Conservation (phyloP, 2,329 filamentous ascomycete species). For the Diatrype stigma region DNA sequence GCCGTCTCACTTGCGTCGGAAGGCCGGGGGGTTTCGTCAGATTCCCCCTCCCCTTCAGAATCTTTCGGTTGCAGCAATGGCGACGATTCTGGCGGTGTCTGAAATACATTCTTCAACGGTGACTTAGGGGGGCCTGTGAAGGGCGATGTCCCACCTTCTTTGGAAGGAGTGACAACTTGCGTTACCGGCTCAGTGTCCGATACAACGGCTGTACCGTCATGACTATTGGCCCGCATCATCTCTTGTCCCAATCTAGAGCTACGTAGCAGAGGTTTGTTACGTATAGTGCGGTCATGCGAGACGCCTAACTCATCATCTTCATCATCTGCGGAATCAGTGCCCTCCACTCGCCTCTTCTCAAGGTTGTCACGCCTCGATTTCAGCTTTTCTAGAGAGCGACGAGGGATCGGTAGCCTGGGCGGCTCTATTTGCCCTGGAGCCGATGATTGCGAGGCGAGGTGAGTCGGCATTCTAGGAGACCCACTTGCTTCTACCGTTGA, state of each 20-base stretch:
- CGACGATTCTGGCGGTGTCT: constrained; percentile 27
- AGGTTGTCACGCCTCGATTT: constrained; percentile 70
- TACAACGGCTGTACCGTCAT: constrained; percentile 66
- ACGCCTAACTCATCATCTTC: constrained; percentile 86
- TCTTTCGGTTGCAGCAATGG: constrained; percentile 13
- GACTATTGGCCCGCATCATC: constrained; percentile 96
- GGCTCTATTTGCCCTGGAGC: constrained; percentile 60
- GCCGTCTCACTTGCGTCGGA: constrained; percentile 17
- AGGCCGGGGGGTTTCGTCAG: constrained; percentile 43
- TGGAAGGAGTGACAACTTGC: constrained; percentile 47
- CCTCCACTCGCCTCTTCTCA: constrained; percentile 69
- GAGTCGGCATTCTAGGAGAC: constrained; percentile 42
- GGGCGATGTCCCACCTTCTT: constrained; percentile 32
- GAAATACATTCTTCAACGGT: constrained; percentile 13
- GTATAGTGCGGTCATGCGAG: constrained; percentile 34
- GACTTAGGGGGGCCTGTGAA: constrained; percentile 14
- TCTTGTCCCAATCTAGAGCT: constrained; percentile 90
- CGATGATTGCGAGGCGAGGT: constrained; percentile 57
- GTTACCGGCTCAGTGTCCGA: constrained; percentile 52
- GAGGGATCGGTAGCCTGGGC: constrained; percentile 42
- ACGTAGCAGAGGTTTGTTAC: constrained; percentile 56
- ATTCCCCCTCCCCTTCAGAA: constrained; percentile 15
- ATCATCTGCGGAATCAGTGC: constrained; percentile 84
- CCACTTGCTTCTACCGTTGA: constrained; percentile 26
- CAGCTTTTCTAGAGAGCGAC: constrained; percentile 69